A percentile compares a stretch with the other conserved stretches of the same genome.
These are phyloP conservation scores for Microcyclospora tardicrescens DNA, from an alignment of 2,329 filamentous ascomycete species.

Conservation along the genomic window DNA sequence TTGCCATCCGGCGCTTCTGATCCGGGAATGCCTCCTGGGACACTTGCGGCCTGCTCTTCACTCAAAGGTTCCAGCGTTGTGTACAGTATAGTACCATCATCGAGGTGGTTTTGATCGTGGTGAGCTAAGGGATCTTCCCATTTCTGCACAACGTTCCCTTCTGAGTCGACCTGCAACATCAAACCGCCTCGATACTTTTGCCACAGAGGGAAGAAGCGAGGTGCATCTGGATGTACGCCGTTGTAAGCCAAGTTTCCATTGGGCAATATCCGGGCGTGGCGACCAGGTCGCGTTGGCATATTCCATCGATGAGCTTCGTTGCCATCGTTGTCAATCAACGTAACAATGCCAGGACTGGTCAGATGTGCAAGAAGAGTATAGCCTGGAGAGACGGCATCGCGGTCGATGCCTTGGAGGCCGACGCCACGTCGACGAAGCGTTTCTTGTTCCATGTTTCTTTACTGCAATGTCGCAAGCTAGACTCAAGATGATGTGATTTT, in stretches of 20 bases:
- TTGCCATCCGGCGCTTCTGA: conserved; percentile 27
- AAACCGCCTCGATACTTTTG: conserved; percentile 35
- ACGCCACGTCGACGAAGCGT: conserved; percentile 30
- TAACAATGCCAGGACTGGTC: conserved; percentile 26
- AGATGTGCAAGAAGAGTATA: conserved; percentile 32
- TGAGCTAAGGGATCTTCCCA: conserved; percentile 31
- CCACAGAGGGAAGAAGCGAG: conserved; percentile 31
- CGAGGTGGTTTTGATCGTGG: conserved; percentile 35
- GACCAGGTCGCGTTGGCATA: conserved; percentile 28
- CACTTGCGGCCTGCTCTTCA: conserved; percentile 22
- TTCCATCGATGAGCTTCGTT: conserved; percentile 33
- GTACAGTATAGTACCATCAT: conserved; percentile 22
- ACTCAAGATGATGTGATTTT: no score
- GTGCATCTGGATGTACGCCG: conserved; percentile 28
- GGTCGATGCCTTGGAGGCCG: conserved; percentile 29
- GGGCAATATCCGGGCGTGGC: conserved; percentile 32
- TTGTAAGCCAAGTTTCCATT: conserved; percentile 35
- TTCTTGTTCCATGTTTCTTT: conserved; percentile 29
- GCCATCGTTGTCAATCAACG: conserved; percentile 28
- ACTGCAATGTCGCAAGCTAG: background rate
- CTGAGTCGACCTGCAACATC: conserved; percentile 30
- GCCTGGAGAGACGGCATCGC: conserved; percentile 25
- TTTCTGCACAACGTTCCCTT: conserved; percentile 28
- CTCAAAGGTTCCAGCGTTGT: conserved; percentile 26
- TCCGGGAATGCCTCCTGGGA: conserved; percentile 30